A percentile compares a stretch with the other conserved stretches of the same genome.
These are phyloP conservation scores for Strigomonas culicis DNA, from an alignment of 208 protist species.

Conservation along the genomic window DNA sequence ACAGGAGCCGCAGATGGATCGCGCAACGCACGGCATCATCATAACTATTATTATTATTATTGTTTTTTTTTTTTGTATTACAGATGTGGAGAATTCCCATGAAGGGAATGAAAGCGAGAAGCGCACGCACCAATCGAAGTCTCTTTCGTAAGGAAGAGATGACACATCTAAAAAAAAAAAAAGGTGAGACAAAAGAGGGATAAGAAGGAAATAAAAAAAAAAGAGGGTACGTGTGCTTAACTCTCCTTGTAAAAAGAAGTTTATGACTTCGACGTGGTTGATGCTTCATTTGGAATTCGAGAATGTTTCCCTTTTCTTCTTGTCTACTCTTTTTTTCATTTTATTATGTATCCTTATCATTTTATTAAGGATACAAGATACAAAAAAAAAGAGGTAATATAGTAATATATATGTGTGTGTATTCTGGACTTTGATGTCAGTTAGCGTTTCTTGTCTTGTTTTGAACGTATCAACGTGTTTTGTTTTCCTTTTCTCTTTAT, in stretches of 20 bases:
- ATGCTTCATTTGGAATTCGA: no score
- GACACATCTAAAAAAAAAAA: not conserved
- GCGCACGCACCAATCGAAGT: not conserved
- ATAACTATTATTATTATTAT: conserved; percentile 13
- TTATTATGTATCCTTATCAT: no score
- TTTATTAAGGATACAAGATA: not conserved
- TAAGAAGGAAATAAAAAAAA: not conserved
- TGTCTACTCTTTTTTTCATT: no score
- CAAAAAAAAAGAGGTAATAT: not conserved
- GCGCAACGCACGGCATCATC: not conserved
- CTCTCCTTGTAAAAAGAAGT: no score
- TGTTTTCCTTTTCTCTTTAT: not conserved
- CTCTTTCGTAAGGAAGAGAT: not conserved
- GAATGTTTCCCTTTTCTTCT: no score
- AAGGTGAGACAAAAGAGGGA: not conserved
- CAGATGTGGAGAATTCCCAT: not conserved
- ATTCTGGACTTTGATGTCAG: no score
- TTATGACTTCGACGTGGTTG: no score
- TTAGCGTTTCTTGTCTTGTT: not conserved
- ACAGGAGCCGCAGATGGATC: not conserved
- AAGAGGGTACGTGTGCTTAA: no score
- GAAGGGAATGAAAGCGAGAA: not conserved
- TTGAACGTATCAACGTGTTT: not conserved
- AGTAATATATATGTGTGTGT: no score
- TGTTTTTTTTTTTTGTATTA: conserved; percentile 8